Conservation (phyloP, 2,329 filamentous ascomycete species). For the Beauveria bassiana region DNA sequence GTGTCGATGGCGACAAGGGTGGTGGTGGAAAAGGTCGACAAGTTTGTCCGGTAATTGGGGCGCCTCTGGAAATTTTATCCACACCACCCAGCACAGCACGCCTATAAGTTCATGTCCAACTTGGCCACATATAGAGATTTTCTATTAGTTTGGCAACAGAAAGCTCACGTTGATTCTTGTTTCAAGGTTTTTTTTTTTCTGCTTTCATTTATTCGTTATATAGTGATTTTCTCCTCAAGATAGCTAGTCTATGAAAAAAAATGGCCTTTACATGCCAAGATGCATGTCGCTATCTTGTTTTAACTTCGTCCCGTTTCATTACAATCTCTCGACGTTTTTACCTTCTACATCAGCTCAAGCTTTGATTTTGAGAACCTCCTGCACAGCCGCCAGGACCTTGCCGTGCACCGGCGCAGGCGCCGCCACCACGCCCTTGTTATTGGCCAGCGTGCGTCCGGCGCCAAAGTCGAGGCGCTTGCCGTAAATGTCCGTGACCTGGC, state of each 20-base stretch:
- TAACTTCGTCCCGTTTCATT: neutral
- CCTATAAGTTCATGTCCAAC: neutral
- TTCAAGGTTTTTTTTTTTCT: neutral
- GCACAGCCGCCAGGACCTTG: constrained; percentile 72
- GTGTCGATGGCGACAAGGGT: neutral
- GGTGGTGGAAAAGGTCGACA: neutral
- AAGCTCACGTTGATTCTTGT: neutral
- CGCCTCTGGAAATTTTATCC: constrained; percentile 1
- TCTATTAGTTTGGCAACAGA: neutral
- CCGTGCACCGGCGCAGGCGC: constrained; percentile 70
- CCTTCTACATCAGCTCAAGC: neutral
- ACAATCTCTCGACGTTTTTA: neutral
- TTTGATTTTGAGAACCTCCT: constrained; percentile 57
- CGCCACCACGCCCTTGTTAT: constrained; percentile 91
- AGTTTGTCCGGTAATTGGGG: neutral
- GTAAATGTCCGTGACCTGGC: constrained; percentile 80
- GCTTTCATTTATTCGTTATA: neutral
- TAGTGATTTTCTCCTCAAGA: too few relatives aligned
- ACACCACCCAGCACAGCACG: neutral
- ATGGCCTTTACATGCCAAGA: neutral
- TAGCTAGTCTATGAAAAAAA: neutral
- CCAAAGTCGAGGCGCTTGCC: constrained; percentile 83
- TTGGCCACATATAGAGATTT: neutral
- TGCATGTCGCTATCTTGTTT: neutral
- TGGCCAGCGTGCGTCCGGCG: constrained; percentile 73